Conservation (phyloP, 768 basidiomycete species). For the Boletus rex-veris region DNA sequence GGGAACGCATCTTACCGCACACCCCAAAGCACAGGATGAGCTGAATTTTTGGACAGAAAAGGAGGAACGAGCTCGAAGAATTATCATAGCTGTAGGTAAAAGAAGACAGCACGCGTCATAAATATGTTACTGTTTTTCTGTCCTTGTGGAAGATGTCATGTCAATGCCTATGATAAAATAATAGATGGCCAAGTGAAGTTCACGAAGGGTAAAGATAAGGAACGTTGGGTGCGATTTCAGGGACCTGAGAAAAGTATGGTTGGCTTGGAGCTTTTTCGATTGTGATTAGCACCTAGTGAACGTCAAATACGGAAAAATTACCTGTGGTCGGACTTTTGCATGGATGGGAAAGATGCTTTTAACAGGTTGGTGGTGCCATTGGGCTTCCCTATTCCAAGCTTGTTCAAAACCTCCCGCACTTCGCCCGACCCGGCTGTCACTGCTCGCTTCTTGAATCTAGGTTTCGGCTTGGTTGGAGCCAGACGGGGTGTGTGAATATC, state of each 20-base stretch:
- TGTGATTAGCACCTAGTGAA: constrained; percentile 3
- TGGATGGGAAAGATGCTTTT: constrained; percentile 66
- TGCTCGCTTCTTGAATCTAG: constrained; percentile 52
- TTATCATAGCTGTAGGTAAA: constrained; percentile 44
- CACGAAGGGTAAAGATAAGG: constrained; percentile 4
- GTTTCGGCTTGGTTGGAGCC: constrained; percentile 50
- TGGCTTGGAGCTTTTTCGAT: constrained; percentile 15
- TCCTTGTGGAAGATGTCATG: constrained; percentile 10
- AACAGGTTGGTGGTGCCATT: constrained; percentile 55
- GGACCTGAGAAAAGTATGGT: constrained; percentile 12
- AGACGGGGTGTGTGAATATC: constrained; percentile 39
- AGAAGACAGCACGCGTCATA: constrained; percentile 23
- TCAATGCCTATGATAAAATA: constrained; percentile 10
- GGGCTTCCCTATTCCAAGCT: constrained; percentile 77
- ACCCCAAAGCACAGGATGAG: constrained; percentile 84
- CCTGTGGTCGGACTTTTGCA: constrained; percentile 46
- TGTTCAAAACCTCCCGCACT: constrained; percentile 78
- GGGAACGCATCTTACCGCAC: constrained; percentile 66
- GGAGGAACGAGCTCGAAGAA: constrained; percentile 73
- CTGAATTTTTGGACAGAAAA: constrained; percentile 82
- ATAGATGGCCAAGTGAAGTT: constrained; percentile 4
- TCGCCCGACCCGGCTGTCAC: constrained; percentile 56
- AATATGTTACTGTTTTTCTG: constrained; percentile 12
- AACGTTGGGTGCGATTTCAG: constrained; percentile 12
- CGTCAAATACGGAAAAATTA: constrained; percentile 18